phyloP scores from a whole-genome alignment of 225 moss, liverwort and hornwort species.

The Antitrichia curtipendula region DNA sequence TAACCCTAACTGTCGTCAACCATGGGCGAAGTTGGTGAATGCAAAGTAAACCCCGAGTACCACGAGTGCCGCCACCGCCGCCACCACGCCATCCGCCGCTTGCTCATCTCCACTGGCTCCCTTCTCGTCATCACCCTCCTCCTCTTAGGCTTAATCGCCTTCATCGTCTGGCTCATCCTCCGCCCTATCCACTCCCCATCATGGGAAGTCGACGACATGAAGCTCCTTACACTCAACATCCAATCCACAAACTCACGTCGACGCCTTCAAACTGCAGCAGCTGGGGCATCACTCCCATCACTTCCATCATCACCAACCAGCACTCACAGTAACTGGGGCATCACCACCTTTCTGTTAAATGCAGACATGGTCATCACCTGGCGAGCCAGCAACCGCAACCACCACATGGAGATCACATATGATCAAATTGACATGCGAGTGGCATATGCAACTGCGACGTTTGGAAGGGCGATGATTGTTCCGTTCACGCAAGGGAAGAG shows the following conservation, averaged over 20 bases:
- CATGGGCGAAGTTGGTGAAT: constrained; percentile 1
- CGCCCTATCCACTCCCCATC: constrained; percentile 24
- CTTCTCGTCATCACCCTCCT: neutral
- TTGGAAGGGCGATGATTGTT: constrained; percentile 18
- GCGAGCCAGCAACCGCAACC: constrained; percentile 46
- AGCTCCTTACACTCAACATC: constrained; percentile 22
- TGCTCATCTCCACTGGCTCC: neutral
- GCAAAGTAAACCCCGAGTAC: constrained; percentile 18
- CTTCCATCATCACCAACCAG: neutral
- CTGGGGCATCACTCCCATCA: neutral
- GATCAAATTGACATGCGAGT: constrained; percentile 41
- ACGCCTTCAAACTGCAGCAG: neutral
- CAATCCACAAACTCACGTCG: neutral
- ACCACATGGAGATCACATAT: constrained; percentile 57
- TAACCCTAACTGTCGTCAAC: too few relatives aligned
- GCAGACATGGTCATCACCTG: constrained; percentile 26
- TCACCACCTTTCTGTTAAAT: constrained; percentile 10
- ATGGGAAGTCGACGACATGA: constrained; percentile 28
- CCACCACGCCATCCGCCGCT: neutral
- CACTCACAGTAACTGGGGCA: neutral
- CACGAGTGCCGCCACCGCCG: neutral
- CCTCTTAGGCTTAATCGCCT: neutral
- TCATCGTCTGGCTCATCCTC: constrained; percentile 16
- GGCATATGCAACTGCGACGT: constrained; percentile 24
- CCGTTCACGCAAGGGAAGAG: constrained; percentile 49